Base-by-base conservation (phyloP, 2,329 filamentous ascomycete species). In the Parastagonospora avenae region DNA sequence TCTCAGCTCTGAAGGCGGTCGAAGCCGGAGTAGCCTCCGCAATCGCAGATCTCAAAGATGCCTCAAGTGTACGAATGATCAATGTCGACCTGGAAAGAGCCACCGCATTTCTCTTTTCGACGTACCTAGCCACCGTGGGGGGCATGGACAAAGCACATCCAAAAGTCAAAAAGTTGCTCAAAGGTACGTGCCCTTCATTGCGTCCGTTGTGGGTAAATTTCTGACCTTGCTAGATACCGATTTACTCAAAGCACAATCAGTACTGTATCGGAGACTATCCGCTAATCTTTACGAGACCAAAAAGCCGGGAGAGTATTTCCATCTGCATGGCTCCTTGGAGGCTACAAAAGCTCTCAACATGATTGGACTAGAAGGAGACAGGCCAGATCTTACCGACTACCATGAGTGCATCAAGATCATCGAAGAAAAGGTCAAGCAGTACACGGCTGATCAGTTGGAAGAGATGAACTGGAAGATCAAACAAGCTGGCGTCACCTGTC, bases 241-340 rank as follows among this genome's bases (percentile, higher is more conserved):
- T 71, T 73, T 91, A 16, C 75, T 89, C 4, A 76, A 82, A 54
- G 89, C 89, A 1, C 89, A 91, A 67, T 89, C 88, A 2, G 84
- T 85, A 54, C 76, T 84, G 6, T 91, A 91, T 66, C 83, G 88
- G 8, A 84, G 88, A 54, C 79, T 91, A 71, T 89, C 88, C 9
- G 88, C 88, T 11, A 90, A 90, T 54, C 74, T 91, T 1, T 91
- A 90, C 72, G 79, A 82, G 62, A 90, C 88, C 8, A 86, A 84
- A 66, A 80, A 78, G n/a, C 74, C 78, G 1, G 83, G 82, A n/a
- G 80, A 87, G 64, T 91, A 84, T 63, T 91, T 89, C 65, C 88
- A 91, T 63, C 87, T 91, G 24, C 88, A 91, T 66, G 88, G 88
- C 38, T 91, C 88, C 0, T 74, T 91, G 0, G 87, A 91, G 59